Base-by-base conservation (phyloP, 768 basidiomycete species). In the Lactarius hatsudake region DNA sequence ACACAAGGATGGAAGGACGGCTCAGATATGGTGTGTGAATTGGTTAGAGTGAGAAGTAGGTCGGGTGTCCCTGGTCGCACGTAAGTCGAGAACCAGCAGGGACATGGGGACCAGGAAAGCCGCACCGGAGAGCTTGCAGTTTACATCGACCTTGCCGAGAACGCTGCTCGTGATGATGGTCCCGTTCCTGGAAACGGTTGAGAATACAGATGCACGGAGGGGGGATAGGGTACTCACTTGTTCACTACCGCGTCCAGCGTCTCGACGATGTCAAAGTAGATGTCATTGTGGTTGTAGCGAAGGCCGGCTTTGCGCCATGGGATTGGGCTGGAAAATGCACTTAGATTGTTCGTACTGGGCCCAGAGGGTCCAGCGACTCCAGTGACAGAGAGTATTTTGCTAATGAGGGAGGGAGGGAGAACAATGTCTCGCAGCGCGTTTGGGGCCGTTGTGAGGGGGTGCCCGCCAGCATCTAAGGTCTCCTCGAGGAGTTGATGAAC, bases 401-500 rank as follows among this genome's bases (percentile, higher is more conserved):
- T 69, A 5, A 96, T 82, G 38, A 97, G 84, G 0, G 94, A 91
- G 1, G 96, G 95, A 1, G 94, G 93, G 1, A 97, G 83, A 8
- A 98, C 93, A 68, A 98, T 96, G 73, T 98, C 96, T 30, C 93
- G 87, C 2, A 98, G 82, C 23, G 93, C 89, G 73, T 93, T 96
- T 2, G 89, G 83, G 64, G 93, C 93, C 3, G 94, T 98, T 7
- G 95, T 97, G 43, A 96, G 81, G 0, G 95, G 95, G 74, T 95
- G 89, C 0, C 96, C 95, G 13, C 93, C 91, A 10, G 94, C 87
- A 74, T 96, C 95, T 32, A 98, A 79, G n/a, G 93, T 95, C 78
- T 98, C 96, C 78, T 96, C 96, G 36, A 97, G 83, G 20, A 98
- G 85, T 92, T 96, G 95, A 74, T 98, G 96, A 8, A 97, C 94